Conservation (phyloP, 345 rosid species). For the Schrenkiella parvula region DNA sequence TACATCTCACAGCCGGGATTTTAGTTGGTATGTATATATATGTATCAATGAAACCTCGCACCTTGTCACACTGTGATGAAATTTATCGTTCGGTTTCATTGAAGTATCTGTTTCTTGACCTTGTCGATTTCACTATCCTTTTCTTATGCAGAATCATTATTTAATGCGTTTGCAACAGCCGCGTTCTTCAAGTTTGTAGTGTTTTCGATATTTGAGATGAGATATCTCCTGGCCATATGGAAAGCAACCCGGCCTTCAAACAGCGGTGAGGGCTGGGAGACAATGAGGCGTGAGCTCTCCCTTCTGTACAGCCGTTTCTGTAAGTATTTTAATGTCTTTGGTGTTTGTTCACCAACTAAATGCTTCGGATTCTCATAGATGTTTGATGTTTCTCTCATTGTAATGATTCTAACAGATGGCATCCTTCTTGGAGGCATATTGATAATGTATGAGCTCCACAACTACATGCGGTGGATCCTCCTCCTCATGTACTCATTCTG, state of each 20-base stretch:
- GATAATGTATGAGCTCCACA: slow-evolving; percentile 90
- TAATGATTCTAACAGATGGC: slow-evolving; percentile 60
- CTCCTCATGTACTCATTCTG: slow-evolving; percentile 88
- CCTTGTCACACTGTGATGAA: background rate
- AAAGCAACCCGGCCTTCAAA: slow-evolving; percentile 88
- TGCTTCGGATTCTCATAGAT: background rate
- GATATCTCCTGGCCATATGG: slow-evolving; percentile 97
- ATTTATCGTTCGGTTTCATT: background rate
- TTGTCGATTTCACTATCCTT: background rate
- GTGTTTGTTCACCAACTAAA: slow-evolving; percentile 1
- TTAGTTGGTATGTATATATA: slow-evolving; percentile 75
- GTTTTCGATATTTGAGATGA: slow-evolving; percentile 98
- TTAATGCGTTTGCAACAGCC: slow-evolving; percentile 97
- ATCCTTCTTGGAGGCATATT: slow-evolving; percentile 96
- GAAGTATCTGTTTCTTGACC: background rate
- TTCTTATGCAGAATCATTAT: slow-evolving; percentile 71
- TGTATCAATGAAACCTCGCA: background rate
- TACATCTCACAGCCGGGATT: slow-evolving; percentile 95
- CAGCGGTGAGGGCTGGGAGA: slow-evolving; percentile 97
- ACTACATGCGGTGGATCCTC: slow-evolving; percentile 68
- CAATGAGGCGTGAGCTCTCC: slow-evolving; percentile 94
- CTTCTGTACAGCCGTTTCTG: slow-evolving; percentile 97
- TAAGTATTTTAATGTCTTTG: slow-evolving; percentile 39
- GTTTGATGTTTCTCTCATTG: slow-evolving; percentile 15
- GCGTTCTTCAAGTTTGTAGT: slow-evolving; percentile 99